phyloP scores from a whole-genome alignment of 2,329 filamentous ascomycete genomes.

The Huntiella moniliformis region DNA sequence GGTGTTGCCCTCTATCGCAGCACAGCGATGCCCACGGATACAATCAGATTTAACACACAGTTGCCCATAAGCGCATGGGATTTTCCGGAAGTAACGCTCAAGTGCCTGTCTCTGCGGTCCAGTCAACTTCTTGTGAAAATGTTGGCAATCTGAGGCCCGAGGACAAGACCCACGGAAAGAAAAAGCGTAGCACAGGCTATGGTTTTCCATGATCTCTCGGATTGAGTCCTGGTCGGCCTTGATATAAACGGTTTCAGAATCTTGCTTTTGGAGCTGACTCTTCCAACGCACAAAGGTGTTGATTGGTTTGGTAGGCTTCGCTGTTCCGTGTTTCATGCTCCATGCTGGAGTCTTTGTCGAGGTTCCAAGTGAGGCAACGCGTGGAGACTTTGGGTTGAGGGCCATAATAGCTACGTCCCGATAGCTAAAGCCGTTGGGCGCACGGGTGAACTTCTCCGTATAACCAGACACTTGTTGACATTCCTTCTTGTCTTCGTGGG shows the following conservation, averaged over 20 bases:
- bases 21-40: slow-evolving; percentile 39
- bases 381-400: no score
- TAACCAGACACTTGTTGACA: no score
- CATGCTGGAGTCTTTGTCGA: no score
- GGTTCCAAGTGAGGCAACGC: no score
- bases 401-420: no score
- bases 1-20: no score
- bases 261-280: not conserved
- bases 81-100: slow-evolving; percentile 34
- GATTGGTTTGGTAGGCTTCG: not conserved
- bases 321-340: not conserved
- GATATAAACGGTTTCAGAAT: not conserved
- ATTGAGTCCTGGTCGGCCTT: slow-evolving; percentile 29
- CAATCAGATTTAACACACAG: slow-evolving; percentile 38
- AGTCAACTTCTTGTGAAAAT: slow-evolving; percentile 34
- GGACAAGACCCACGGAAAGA: slow-evolving; percentile 38
- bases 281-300: not conserved
- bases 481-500: no score
- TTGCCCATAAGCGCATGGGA: slow-evolving; percentile 38
- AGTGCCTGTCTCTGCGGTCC: slow-evolving; percentile 38
- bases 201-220: slow-evolving; percentile 33
- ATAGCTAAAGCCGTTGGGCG: no score
- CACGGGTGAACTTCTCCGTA: no score
- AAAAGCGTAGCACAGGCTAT: slow-evolving; percentile 44
- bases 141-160: slow-evolving; percentile 33